A percentile compares a stretch with the other conserved stretches of the same genome.
Evolutionary conservation across 257 asterid species (phyloP).

Genomic region (Solanum chilense): DNA sequence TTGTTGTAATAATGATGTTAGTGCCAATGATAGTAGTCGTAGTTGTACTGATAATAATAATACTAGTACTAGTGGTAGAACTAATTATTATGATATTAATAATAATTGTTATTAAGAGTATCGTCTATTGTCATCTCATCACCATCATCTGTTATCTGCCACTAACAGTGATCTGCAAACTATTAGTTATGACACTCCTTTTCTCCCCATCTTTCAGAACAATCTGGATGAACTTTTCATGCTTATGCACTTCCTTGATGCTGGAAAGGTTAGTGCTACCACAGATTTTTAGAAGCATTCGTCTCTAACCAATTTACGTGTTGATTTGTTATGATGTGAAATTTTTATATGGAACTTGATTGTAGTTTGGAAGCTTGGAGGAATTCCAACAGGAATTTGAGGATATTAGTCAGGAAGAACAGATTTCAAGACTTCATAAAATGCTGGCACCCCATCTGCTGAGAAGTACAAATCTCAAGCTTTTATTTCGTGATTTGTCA

Average conservation of each 20-base stretch:
- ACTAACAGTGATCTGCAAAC: not conserved
- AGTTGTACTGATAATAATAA: not conserved
- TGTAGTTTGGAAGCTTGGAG: conserved; percentile 85
- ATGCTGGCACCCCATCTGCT: conserved; percentile 96
- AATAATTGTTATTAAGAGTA: not conserved
- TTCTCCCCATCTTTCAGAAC: conserved; percentile 45
- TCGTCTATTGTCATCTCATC: not conserved
- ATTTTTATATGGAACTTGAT: not conserved
- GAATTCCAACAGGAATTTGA: conserved; percentile 93
- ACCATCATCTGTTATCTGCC: not conserved
- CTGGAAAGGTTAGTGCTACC: conserved; percentile 67
- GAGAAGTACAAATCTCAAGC: conserved; percentile 50
- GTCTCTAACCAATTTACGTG: not conserved
- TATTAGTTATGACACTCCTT: conserved; percentile 10
- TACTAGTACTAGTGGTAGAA: not conserved
- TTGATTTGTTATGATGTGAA: not conserved
- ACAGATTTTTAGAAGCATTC: not conserved
- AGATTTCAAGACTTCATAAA: conserved; percentile 87
- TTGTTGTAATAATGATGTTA: not conserved
- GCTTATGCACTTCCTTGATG: conserved; percentile 99
- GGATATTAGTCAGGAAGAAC: conserved; percentile 98
- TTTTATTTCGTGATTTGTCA: conserved; percentile 4
- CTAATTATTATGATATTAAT: not conserved
- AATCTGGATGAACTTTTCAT: conserved; percentile 92
- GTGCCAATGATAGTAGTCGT: not conserved